Conservation (phyloP, 2,329 filamentous ascomycete species). For the Chaetomiaceae sp. region DNA sequence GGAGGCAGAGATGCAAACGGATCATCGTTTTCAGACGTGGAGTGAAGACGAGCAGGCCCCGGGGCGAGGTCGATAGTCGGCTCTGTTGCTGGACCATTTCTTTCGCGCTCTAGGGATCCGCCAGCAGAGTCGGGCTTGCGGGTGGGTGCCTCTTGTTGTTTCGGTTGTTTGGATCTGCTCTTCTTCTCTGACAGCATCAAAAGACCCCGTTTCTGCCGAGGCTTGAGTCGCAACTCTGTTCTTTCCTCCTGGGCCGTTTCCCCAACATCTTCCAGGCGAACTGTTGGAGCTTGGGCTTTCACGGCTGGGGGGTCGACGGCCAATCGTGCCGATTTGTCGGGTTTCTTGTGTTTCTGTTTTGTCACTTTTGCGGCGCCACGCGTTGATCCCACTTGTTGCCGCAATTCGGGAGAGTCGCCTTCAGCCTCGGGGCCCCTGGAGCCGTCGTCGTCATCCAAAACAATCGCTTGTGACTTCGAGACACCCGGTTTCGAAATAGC, state of each 20-base stretch:
- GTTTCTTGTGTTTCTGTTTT: constrained; percentile 2
- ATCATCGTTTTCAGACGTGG: background rate
- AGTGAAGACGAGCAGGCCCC: background rate
- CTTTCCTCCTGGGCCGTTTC: constrained; percentile 25
- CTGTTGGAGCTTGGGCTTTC: background rate
- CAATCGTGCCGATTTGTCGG: background rate
- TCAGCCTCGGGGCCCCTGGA: background rate
- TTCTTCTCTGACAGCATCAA: constrained; percentile 40
- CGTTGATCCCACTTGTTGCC: background rate
- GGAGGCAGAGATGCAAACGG: background rate
- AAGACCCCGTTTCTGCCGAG: constrained; percentile 44
- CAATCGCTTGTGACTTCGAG: constrained; percentile 11
- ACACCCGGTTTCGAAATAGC: background rate
- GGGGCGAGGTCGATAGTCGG: too few species aligned
- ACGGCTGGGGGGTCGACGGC: background rate
- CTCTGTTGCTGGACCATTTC: background rate
- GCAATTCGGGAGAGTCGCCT: background rate
- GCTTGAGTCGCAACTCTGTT: constrained; percentile 44
- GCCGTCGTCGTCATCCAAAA: constrained; percentile 17
- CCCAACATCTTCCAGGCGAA: background rate
- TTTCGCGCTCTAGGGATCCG: too few species aligned
- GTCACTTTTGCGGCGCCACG: background rate
- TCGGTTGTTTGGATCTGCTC: constrained; percentile 13
- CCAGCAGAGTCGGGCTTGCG: background rate
- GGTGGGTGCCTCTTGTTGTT: background rate